These are phyloP conservation scores for Alternaria incomplexa DNA, from an alignment of 2,329 filamentous ascomycete species.

Conservation along the genomic window DNA sequence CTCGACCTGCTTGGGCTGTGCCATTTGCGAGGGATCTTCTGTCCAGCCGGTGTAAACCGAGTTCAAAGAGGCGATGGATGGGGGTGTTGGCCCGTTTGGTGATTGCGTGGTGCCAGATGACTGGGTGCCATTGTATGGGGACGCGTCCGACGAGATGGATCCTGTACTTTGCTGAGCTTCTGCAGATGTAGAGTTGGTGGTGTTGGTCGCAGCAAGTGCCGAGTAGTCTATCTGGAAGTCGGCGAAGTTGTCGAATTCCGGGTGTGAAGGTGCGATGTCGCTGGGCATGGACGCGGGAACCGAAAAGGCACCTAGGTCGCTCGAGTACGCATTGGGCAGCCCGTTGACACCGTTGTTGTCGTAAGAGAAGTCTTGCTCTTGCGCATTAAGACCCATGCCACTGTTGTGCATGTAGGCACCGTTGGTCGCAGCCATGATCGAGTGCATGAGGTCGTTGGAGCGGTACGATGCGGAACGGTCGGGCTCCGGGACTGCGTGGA, in stretches of 20 bases:
- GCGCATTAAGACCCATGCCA: slow-evolving; percentile 29
- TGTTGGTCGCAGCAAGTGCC: slow-evolving; percentile 28
- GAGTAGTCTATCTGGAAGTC: slow-evolving; percentile 38
- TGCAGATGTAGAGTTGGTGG: slow-evolving; percentile 27
- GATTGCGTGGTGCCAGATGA: slow-evolving; percentile 41
- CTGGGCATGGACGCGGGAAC: slow-evolving; percentile 30
- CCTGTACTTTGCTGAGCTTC: slow-evolving; percentile 40
- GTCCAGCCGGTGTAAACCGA: slow-evolving; percentile 48
- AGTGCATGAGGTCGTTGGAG: slow-evolving; percentile 45
- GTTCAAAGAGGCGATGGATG: slow-evolving; percentile 44
- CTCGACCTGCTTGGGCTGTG: slow-evolving; percentile 30
- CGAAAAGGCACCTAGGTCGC: slow-evolving; percentile 30
- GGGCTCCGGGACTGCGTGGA: slow-evolving; percentile 44
- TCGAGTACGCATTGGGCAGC: slow-evolving; percentile 27
- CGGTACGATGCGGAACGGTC: slow-evolving; percentile 34
- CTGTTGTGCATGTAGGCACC: slow-evolving; percentile 43
- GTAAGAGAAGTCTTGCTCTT: slow-evolving; percentile 30
- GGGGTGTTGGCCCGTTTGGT: slow-evolving; percentile 38
- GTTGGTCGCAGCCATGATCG: slow-evolving; percentile 44
- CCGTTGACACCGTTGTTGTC: slow-evolving; percentile 21
- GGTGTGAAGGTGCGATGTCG: slow-evolving; percentile 28
- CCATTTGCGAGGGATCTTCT: slow-evolving; percentile 35
- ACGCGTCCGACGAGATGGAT: slow-evolving; percentile 42
- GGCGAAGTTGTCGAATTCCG: slow-evolving; percentile 31
- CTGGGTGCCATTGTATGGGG: slow-evolving; percentile 44